phyloP scores from a whole-genome alignment of 495 filamentous ascomycete species.

The Immersiella caudata region DNA sequence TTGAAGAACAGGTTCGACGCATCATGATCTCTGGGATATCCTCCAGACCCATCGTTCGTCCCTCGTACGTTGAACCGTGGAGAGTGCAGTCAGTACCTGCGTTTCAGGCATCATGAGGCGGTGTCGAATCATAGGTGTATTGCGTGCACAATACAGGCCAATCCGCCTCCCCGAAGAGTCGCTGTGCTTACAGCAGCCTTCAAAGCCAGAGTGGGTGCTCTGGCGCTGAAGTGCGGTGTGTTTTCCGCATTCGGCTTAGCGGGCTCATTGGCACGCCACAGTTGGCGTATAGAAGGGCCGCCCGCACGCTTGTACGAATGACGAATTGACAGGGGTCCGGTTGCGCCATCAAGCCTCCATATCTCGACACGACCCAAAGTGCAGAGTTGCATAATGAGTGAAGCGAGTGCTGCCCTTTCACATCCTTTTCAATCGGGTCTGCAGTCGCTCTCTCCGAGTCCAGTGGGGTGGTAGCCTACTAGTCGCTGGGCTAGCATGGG shows the following conservation, averaged over 20 bases:
- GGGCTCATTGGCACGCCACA: constrained; percentile 7
- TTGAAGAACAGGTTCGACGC: neutral
- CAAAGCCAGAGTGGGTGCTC: neutral
- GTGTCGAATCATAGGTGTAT: neutral
- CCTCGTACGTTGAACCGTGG: neutral
- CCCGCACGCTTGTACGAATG: constrained; percentile 22
- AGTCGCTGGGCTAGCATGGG: neutral
- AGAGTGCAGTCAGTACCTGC: neutral
- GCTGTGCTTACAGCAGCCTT: neutral
- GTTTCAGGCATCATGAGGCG: neutral
- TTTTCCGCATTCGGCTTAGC: constrained; percentile 5
- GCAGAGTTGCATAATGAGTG: neutral
- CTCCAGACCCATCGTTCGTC: neutral
- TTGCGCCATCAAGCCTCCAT: constrained; percentile 27
- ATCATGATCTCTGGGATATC: neutral
- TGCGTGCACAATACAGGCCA: neutral
- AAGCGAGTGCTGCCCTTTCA: neutral
- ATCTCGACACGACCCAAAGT: constrained; percentile 7
- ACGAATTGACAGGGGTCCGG: constrained; percentile 29
- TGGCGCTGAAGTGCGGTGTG: neutral
- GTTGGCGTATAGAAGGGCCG: constrained; percentile 21
- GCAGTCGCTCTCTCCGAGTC: too few species aligned
- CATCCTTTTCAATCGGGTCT: too few species aligned
- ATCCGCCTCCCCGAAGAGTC: neutral
- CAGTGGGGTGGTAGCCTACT: neutral